Evolutionary conservation across 208 protist species (phyloP), one percentile per base, ranked within the genome.

Genomic region (Trypanosomatidae sp.): DNA sequence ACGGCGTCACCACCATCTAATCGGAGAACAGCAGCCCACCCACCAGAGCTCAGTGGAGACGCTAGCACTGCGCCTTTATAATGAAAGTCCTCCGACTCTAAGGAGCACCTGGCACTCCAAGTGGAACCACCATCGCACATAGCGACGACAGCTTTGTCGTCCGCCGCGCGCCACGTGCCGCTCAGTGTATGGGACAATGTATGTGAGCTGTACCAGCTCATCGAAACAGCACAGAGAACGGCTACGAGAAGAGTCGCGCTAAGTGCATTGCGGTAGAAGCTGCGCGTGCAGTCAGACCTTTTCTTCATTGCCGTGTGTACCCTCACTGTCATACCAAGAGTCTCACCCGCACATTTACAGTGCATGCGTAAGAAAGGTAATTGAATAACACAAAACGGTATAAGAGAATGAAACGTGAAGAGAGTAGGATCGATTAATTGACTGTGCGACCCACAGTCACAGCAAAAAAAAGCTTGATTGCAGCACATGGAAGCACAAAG

Each of bases 151-250:
- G 25, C 52, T 13, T 72, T 72, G 47, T 62, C 81, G 19, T 70
- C 68, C 5, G 49, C 43, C 0, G 81, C 79, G 1, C n/a, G 67
- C 81, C 81, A 86, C 17, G 71, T 76, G 10, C 76, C 74, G 17
- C 60, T 64, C 15, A 86, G 65, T 17, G 62, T 62, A 66, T 81
- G 74, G 22, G 74, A 75, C 0, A 86, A 69, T 25, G 78, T 77
- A 9, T 72, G 69, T 19, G 78, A 77, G 50, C 82, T 86, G 12
- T 71, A 74, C 82, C 82, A 83, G 62, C 82, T 86, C 64, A 82
- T 74, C 44, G 74, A 71, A 28, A 75, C 71, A 52, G 85, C 53
- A 56, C 41, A 80, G 25, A 84, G 44, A 36, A 84, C 80, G 55
- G 73, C 69, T 25, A 70, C 65, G 50, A 83, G 66, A 36, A 86